Conservation (phyloP, 306 rosid species). For the Glycine soja region DNA sequence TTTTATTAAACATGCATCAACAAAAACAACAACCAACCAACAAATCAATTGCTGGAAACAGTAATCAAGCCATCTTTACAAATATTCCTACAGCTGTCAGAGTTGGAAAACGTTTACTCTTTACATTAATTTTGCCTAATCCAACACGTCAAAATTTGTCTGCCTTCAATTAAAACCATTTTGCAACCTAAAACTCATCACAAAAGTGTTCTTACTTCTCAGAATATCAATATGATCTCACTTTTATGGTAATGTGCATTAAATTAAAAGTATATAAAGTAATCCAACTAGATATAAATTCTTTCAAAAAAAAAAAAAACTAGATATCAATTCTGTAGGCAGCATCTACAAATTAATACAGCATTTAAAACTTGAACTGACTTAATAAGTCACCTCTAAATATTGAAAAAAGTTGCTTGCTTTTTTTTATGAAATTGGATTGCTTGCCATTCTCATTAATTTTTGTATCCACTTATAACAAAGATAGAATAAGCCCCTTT, state of each 20-base stretch:
- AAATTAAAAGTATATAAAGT: not conserved
- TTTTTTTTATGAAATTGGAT: constrained; percentile 20
- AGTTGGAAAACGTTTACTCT: constrained; percentile 11
- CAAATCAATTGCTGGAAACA: constrained; percentile 37
- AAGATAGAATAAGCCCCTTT: constrained; percentile 24
- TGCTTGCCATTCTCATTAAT: constrained; percentile 16
- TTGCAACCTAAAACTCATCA: constrained; percentile 29
- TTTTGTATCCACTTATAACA: constrained; percentile 33
- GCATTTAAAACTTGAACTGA: constrained; percentile 10
- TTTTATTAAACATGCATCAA: constrained; percentile 15
- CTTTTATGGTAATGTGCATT: constrained; percentile 4
- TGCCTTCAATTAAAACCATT: constrained; percentile 2
- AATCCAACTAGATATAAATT: not conserved
- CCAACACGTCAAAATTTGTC: constrained; percentile 17
- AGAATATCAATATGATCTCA: not conserved
- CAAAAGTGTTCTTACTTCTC: not conserved
- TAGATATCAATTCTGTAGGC: not conserved
- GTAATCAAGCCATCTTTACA: constrained; percentile 13
- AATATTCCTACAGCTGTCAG: constrained; percentile 37
- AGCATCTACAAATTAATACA: not conserved
- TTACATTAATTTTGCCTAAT: constrained; percentile 25
- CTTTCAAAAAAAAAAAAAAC: no score
- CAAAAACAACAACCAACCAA: constrained; percentile 15
- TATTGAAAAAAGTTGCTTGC: not conserved
- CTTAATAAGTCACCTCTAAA: not conserved